Conservation (phyloP, 1,284 basidiomycete genomes). For the Takashimella koratensis region DNA sequence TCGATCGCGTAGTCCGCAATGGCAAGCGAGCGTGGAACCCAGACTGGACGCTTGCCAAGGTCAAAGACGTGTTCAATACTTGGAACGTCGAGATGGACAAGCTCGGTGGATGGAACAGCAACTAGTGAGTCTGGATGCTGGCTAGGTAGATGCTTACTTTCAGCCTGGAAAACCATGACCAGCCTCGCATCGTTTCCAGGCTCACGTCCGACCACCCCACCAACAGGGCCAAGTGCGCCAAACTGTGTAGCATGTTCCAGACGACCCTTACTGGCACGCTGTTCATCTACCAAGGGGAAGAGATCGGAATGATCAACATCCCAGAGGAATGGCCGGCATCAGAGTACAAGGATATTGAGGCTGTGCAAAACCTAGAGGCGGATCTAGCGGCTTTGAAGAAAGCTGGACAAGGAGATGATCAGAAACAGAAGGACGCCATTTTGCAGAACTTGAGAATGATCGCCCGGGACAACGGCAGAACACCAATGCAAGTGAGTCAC, state of each 20-base stretch:
- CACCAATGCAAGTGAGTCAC: conserved; percentile 4
- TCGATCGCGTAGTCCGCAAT: not conserved
- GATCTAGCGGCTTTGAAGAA: not conserved
- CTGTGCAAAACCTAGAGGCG: not conserved
- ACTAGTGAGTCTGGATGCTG: conserved; percentile 8
- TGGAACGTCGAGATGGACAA: conserved; percentile 59
- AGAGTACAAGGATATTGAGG: conserved; percentile 61
- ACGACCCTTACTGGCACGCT: conserved; percentile 62
- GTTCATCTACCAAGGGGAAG: conserved; percentile 71
- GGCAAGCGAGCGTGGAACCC: not conserved
- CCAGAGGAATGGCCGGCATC: conserved; percentile 64
- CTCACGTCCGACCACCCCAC: conserved; percentile 61
- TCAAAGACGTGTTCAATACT: conserved; percentile 56
- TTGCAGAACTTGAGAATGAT: conserved; percentile 2
- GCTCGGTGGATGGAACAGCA: conserved; percentile 59
- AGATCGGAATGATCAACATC: conserved; percentile 67
- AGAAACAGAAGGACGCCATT: conserved; percentile 4
- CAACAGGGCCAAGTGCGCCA: conserved; percentile 58
- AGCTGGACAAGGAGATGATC: not conserved
- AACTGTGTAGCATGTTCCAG: conserved; percentile 63
- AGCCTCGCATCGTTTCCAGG: conserved; percentile 59
- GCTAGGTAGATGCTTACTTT: too few relatives aligned
- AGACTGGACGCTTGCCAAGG: conserved; percentile 56
- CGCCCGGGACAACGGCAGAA: conserved; percentile 6
- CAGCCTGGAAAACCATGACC: conserved; percentile 46